Evolutionary conservation across 2,329 filamentous ascomycete species (phyloP), one percentile per base, ranked within the genome.

Genomic region (Colletotrichum orchidophilum): DNA sequence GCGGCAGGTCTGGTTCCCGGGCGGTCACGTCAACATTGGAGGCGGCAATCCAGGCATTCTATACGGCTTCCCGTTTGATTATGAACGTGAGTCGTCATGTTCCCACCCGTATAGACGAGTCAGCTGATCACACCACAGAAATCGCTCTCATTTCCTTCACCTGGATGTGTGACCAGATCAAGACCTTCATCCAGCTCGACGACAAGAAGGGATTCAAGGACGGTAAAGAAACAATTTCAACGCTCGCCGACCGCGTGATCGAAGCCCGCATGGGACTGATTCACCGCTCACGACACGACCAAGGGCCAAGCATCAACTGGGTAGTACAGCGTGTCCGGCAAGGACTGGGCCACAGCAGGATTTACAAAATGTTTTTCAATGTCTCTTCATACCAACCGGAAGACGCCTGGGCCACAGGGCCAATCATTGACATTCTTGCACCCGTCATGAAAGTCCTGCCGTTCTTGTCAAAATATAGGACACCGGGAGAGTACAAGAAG

Each of bases 151-250:
- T 73, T 24, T 71, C 71, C 2, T 74, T 73, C 33, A 49, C 73
- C 2, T 74, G 71, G 73, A 74, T 74, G 71, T 74, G 63, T 31
- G 73, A 61, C 6, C 55, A 65, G 18, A 54, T 65, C 33, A 33
- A 21, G 8, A 15, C 3, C 0, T 46, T 39, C 5, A 8, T 67
- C 2, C 29, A 42, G 7, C 57, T 70, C 13, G 57, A 67, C 63
- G 29, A 70, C 7, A 24, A 27, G 1, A 7, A 6, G 5, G 5
- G n/a, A 5, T n/a, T 26, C 11, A 7, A 31, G 1, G 39, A 29
- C 3, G 7, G 26, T 18, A 26, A 13, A 21, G 7, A 18, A 2
- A 26, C 35, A 24, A 27, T 26, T 8, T 66, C 55, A 2, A 62
- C 29, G 1, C 21, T 70, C 1, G 63, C 67, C n/a, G 35, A 66